Evolutionary conservation across 495 filamentous ascomycete genomes (phyloP).

Genomic region (Podospora appendiculata): DNA sequence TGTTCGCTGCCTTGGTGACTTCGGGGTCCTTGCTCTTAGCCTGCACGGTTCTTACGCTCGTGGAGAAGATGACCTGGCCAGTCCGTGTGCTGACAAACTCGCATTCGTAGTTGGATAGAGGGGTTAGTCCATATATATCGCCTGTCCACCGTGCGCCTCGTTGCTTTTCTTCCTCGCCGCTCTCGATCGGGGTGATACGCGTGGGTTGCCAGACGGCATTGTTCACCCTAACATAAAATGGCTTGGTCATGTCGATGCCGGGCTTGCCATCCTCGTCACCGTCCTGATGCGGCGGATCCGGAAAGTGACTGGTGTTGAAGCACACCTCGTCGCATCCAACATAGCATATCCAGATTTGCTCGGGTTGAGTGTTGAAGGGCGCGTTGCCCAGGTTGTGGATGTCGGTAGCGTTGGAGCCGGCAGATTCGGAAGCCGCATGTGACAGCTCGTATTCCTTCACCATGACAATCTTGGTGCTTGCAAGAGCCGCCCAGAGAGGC

Average conservation of each 20-base stretch:
- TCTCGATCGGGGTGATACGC: slow-evolving; percentile 53
- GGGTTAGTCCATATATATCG: slow-evolving; percentile 82
- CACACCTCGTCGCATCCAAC: slow-evolving; percentile 74
- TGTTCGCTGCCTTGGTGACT: slow-evolving; percentile 32
- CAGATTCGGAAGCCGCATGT: slow-evolving; percentile 65
- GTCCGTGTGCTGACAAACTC: slow-evolving; percentile 74
- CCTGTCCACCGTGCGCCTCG: slow-evolving; percentile 57
- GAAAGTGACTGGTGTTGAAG: slow-evolving; percentile 69
- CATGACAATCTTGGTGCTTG: slow-evolving; percentile 89
- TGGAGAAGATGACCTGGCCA: slow-evolving; percentile 64
- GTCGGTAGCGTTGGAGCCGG: slow-evolving; percentile 67
- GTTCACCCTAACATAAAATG: slow-evolving; percentile 85
- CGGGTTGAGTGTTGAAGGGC: slow-evolving; percentile 61
- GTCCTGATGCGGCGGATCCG: slow-evolving; percentile 17
- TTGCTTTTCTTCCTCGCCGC: slow-evolving; percentile 41
- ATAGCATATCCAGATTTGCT: slow-evolving; percentile 80
- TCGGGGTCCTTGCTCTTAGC: slow-evolving; percentile 58
- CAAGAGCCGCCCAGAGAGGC: slow-evolving; percentile 89
- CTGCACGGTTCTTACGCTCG: slow-evolving; percentile 71
- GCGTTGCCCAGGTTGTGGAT: slow-evolving; percentile 73
- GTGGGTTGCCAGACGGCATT: slow-evolving; percentile 83
- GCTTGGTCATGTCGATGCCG: slow-evolving; percentile 56
- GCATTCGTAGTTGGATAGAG: slow-evolving; percentile 75
- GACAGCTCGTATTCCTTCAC: slow-evolving; percentile 88
- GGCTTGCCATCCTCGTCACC: slow-evolving; percentile 16